Conservation (phyloP, 2,329 filamentous ascomycete genomes). For the Ascochyta lentis region DNA sequence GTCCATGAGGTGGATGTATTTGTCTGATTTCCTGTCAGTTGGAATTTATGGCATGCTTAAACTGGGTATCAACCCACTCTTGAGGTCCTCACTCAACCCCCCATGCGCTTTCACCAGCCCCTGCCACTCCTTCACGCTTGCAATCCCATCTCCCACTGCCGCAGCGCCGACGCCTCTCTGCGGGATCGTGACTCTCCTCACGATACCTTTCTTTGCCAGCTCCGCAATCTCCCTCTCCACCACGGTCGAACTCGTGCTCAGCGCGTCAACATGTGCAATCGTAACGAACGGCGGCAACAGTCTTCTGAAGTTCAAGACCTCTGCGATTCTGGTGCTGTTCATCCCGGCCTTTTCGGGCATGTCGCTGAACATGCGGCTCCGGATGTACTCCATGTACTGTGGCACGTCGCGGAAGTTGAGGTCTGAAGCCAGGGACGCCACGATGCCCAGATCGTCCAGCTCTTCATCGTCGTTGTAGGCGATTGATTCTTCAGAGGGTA, state of each 20-base stretch:
- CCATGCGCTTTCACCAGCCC: conserved; percentile 34
- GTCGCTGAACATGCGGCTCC: conserved; percentile 67
- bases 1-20: conserved; percentile 61
- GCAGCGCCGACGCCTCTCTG: conserved; percentile 63
- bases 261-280: conserved; percentile 68
- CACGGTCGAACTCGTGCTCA: conserved; percentile 67
- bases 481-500: conserved; percentile 32
- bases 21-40: conserved; percentile 38
- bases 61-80: conserved; percentile 44
- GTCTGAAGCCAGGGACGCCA: conserved; percentile 62
- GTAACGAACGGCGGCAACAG: conserved; percentile 70
- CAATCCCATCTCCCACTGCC: conserved; percentile 69
- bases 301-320: conserved; percentile 67
- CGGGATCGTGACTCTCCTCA: conserved; percentile 70
- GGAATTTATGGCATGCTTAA: neutral
- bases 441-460: conserved; percentile 67
- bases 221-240: conserved; percentile 72
- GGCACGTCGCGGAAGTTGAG: conserved; percentile 66
- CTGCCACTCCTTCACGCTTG: conserved; percentile 61
- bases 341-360: conserved; percentile 68
- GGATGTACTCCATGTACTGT: conserved; percentile 69
- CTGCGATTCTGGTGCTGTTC: conserved; percentile 67
- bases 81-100: conserved; percentile 31
- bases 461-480: conserved; percentile 47
- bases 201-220: conserved; percentile 61